Evolutionary conservation across 768 basidiomycete species (phyloP), one percentile per base, ranked within the genome.

Genomic region (Suillus subluteus): DNA sequence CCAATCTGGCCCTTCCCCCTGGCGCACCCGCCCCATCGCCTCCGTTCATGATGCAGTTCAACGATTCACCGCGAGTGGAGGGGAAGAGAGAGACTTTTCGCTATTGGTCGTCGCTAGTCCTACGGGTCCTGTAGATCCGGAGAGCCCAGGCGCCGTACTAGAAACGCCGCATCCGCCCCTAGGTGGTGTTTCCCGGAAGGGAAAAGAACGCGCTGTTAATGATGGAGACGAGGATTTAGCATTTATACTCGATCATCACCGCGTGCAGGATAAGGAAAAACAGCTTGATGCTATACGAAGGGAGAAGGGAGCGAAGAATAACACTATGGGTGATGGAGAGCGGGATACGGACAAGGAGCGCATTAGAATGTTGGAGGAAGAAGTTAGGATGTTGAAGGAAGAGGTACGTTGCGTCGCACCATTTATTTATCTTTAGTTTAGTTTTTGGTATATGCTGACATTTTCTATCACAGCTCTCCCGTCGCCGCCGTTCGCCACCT

Each of bases 301-400:
- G 69, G 84, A 86, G 66, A 80, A 82, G 63, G 74, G 74, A 18
- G 81, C 82, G 30, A 81, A 79, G 54, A 67, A 64, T 46, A 73
- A 67, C 30, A 63, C 68, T 8, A 69, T 68, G 40, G 67, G 71
- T 38, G 76, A 78, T 30, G 38, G 5, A 26, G 90, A 88, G 69
- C 82, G 82, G 38, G 80, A 79, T 18, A 76, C 75, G 35, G 90
- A 92, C 71, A 89, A 90, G 72, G 86, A 83, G 64, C 82, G 83
- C 62, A 92, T 94, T 38, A 81, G 77, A 68, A 77, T 80, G 65
- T 80, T 94, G 6, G 91, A 93, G 71, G 84, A 84, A 58, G 92
- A 94, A 72, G 86, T 92, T 46, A 77, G 76, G 52, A 72, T 80
- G 52, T 77, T 92, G 65, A 87, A 82, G 68, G 83, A 84, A 71